Evolutionary conservation across 1,284 basidiomycete species (phyloP), one percentile per base, ranked within the genome.

Genomic region (Gomphus bonarii): DNA sequence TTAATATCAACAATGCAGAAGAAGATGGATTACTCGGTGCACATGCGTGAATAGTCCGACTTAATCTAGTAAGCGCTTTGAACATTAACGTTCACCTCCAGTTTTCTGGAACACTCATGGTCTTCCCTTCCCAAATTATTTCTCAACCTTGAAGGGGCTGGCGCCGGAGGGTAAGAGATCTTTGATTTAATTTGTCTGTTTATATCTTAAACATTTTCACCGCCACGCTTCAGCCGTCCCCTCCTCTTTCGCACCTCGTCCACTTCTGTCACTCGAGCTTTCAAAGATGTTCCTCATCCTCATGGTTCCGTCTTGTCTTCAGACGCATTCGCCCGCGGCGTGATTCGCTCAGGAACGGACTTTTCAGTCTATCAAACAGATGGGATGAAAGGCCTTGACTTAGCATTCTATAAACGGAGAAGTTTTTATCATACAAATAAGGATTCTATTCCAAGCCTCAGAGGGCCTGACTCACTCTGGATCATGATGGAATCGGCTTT

Each of bases 1-100:
- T 90, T 71, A 87, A 90, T 64, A 78, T 89, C 66, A 91, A 91
- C 67, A 89, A 91, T 60, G 88, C 83, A 1, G 88, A 91, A 66
- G 88, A 91, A 63, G 81, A 88, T 65, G 78, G 81, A 36, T 66
- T 90, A 61, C 75, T 84, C 61, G 88, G 88, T 20, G 84, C 85
- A 12, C 78, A 80, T 64, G 74, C 75, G 75, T 87, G 69, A 64
- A 79, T 71, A 31, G 10, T 25, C 18, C 35, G 16, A 6, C 14
- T 40, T n/a, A 40, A 40, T 40, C 6, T n/a, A 16, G 16, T 40
- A n/a, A 16, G 16, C 6, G 11, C n/a, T n/a, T 18, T 40, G 38
- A 8, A 40, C 16, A 14, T 42, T 38, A 28, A 12, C 50, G 1
- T 30, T 20, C 9, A 49, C 28, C 22, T 12, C 38, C 61, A 43